Conservation (phyloP, 1,284 basidiomycete genomes). For the Pseudomicrostroma phylloplanum region DNA sequence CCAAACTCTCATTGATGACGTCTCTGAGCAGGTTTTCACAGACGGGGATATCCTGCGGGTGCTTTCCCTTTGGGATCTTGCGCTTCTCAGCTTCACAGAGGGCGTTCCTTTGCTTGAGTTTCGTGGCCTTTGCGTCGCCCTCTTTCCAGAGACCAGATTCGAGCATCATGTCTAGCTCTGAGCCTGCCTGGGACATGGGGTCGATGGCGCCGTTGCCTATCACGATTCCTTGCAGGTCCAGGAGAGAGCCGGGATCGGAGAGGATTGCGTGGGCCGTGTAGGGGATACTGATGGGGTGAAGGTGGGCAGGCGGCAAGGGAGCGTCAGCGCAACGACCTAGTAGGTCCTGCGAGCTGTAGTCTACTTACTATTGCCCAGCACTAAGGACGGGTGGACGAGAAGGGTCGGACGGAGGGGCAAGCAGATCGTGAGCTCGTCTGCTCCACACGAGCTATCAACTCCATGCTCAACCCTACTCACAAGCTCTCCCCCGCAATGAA, state of each 20-base stretch:
- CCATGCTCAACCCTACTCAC: background rate
- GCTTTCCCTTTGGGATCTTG: slow-evolving; percentile 15
- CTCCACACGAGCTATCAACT: background rate
- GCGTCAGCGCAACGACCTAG: no score
- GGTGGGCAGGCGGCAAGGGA: slow-evolving; percentile 20
- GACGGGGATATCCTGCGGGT: slow-evolving; percentile 60
- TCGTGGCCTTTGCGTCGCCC: slow-evolving; percentile 8
- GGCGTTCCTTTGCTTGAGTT: background rate
- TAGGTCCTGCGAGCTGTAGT: background rate
- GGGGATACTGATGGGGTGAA: slow-evolving; percentile 33
- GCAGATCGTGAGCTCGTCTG: background rate
- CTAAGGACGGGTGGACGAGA: background rate
- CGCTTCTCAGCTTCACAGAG: background rate
- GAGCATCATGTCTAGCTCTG: slow-evolving; percentile 80
- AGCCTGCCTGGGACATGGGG: slow-evolving; percentile 75
- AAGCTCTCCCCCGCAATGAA: slow-evolving; percentile 18
- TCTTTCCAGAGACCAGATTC: slow-evolving; percentile 68
- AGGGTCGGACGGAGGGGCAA: background rate
- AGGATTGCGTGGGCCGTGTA: slow-evolving; percentile 70
- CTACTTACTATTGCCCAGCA: slow-evolving; percentile 16
- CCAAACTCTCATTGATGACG: slow-evolving; percentile 60
- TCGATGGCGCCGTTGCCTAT: slow-evolving; percentile 99
- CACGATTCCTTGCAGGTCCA: slow-evolving; percentile 66
- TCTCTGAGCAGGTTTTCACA: slow-evolving; percentile 66
- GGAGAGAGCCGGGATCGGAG: slow-evolving; percentile 60